Conservation (phyloP, 352 stramenopile genomes). For the Pythium periplocum region DNA sequence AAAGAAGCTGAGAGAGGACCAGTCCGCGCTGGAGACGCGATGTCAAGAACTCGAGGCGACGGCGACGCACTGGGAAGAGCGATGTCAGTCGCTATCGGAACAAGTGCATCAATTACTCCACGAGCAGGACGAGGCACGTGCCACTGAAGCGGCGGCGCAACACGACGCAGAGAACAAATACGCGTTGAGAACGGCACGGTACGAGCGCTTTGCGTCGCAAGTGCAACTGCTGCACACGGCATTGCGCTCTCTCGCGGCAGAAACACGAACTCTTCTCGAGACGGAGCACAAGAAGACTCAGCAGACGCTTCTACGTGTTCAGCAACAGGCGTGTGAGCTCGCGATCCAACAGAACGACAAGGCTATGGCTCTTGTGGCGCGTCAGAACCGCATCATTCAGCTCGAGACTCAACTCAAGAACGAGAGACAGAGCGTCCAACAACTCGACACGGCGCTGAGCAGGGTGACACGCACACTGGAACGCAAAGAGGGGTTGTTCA, state of each 20-base stretch:
- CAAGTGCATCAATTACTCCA: constrained; percentile 13
- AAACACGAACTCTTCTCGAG: constrained; percentile 12
- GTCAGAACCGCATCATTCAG: constrained; percentile 49
- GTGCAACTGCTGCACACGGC: constrained; percentile 10
- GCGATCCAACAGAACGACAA: constrained; percentile 40
- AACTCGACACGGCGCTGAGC: constrained; percentile 33
- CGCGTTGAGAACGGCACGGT: not conserved
- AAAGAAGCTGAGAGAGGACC: not conserved
- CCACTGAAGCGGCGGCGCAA: not conserved
- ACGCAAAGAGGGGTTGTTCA: constrained; percentile 24
- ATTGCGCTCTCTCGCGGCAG: constrained; percentile 11
- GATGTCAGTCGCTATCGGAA: constrained; percentile 11
- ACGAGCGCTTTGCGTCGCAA: constrained; percentile 10
- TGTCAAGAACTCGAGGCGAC: not conserved
- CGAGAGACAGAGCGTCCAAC: constrained; percentile 34
- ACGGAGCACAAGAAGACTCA: constrained; percentile 29
- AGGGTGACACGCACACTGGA: constrained; percentile 32
- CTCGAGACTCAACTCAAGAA: constrained; percentile 52
- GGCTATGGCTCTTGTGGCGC: constrained; percentile 36
- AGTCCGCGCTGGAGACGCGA: not conserved
- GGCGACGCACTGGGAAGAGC: not conserved
- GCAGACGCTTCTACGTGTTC: constrained; percentile 19
- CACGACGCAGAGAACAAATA: not conserved
- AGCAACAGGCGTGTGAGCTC: constrained; percentile 39
- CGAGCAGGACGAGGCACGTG: constrained; percentile 7